Percentiles rank a stretch among this genome's conserved stretches.
Conservation (phyloP, 2,329 filamentous ascomycete species). For the Fusarium longipes region DNA sequence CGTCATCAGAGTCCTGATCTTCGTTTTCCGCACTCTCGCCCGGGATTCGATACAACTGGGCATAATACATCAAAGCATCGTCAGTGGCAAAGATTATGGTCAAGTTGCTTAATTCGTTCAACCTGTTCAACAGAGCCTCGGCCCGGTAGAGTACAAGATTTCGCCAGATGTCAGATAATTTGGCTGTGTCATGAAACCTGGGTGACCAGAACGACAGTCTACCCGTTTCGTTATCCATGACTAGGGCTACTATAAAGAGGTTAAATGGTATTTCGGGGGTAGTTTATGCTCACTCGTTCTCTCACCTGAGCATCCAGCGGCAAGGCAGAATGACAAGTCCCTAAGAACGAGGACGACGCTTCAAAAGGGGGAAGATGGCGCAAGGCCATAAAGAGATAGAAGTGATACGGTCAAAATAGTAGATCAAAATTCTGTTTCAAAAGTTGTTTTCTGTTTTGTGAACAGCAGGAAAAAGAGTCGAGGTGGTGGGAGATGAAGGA, state of each 20-base stretch:
- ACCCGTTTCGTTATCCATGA: neutral
- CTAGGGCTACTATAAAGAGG: neutral
- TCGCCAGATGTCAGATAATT: neutral
- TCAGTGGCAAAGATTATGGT: neutral
- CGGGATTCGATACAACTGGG: neutral
- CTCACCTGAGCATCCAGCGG: neutral
- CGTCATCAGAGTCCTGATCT: no score
- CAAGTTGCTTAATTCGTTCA: neutral
- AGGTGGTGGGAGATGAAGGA: neutral
- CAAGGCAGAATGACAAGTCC: neutral
- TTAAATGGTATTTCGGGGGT: neutral
- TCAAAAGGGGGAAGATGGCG: neutral
- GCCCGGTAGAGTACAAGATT: fast-evolving
- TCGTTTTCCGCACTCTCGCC: no score
- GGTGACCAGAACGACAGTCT: constrained; percentile 1
- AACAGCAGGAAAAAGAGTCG: no score
- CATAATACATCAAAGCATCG: neutral
- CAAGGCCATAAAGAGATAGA: neutral
- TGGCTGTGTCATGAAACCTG: constrained; percentile 9
- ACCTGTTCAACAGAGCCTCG: fast-evolving
- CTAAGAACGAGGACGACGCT: neutral
- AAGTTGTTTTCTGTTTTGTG: neutral
- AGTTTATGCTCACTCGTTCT: neutral
- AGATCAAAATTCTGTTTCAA: constrained; percentile 9
- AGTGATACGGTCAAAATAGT: constrained; percentile 7